phyloP scores from a whole-genome alignment of 148 eudicot species.

The Amaranthus palmeri region DNA sequence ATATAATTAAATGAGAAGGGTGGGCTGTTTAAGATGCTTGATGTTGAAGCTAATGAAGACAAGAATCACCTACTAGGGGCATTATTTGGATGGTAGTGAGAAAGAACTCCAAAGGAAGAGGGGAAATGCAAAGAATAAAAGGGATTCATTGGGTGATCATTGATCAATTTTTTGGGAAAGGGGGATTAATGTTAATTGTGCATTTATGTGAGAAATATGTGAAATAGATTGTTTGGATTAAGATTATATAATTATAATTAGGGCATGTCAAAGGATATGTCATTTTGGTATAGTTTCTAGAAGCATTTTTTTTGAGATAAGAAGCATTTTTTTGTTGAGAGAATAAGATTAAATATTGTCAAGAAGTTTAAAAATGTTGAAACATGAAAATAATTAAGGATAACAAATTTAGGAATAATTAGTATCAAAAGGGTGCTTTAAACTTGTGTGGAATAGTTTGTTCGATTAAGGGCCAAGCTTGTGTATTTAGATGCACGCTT shows the following conservation, averaged over 20 bases:
- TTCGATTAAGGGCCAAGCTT: too few relatives aligned
- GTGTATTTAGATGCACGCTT: too few relatives aligned
- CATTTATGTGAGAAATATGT: neutral
- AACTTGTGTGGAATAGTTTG: too few relatives aligned
- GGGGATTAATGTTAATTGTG: neutral
- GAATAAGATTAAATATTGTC: too few relatives aligned
- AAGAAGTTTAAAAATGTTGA: too few relatives aligned
- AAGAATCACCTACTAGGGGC: slow-evolving; percentile 18
- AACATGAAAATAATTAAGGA: too few relatives aligned
- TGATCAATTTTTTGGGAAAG: neutral
- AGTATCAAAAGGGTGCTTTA: too few relatives aligned
- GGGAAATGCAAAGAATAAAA: neutral
- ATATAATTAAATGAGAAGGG: slow-evolving; percentile 8
- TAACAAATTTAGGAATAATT: too few relatives aligned
- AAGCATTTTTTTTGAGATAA: too few relatives aligned
- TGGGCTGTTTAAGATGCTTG: slow-evolving; percentile 24
- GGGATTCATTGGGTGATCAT: neutral
- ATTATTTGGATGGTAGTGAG: slow-evolving; percentile 12
- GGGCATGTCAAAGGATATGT: neutral
- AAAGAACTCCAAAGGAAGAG: neutral
- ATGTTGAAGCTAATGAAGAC: slow-evolving; percentile 31
- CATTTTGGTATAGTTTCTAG: too few relatives aligned
- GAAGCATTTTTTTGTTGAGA: too few relatives aligned
- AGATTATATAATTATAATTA: neutral
- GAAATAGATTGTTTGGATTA: neutral